Evolutionary conservation across 2,329 filamentous ascomycete species (phyloP), one percentile per base, ranked within the genome.

Genomic region (Aspergillus chevalieri): DNA sequence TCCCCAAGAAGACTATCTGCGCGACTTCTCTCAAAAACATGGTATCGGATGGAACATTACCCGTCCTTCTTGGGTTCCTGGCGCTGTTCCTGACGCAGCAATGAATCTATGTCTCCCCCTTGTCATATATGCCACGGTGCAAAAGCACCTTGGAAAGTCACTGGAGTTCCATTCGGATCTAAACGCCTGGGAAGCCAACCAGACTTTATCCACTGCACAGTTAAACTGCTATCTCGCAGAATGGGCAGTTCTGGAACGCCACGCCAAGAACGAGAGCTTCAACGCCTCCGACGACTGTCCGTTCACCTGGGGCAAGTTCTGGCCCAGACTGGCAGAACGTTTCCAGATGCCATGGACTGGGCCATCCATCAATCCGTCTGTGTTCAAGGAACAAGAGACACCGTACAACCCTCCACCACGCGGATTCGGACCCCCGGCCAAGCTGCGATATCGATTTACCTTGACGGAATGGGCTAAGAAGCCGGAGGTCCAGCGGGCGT

Each of bases 41-140:
- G 58, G 55, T 9, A 65, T 69, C 7, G 52, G 53, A 19, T 80
- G 73, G 73, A 78, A 74, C 52, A 63, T 78, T 14, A 70, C 71
- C 22, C 72, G 74, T 49, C 78, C 78, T 0, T 70, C 70, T 0
- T 73, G 67, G 57, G 76, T 81, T 47, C 60, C 76, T 21, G 77
- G 76, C 10, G 74, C 74, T 1, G 74, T 77, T 0, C 71, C 69
- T 12, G 74, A 77, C 52, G 73, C 73, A 2, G 69, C 73, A 1
- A 78, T 79, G 70, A 81, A 80, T 55, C 60, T 74, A 6, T 64
- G 73, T 2, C 70, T 74, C 34, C 73, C 74, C 0, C 64, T 80
- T 3, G 76, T 72, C 3, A 65, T 80, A 10, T 80, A 80, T 54
- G 76, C 76, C 2, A 66, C 70, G 1, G 73, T 80, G 0, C 69